Conservation (phyloP, 805 yeast species). For the Ogataea ganodermae region DNA sequence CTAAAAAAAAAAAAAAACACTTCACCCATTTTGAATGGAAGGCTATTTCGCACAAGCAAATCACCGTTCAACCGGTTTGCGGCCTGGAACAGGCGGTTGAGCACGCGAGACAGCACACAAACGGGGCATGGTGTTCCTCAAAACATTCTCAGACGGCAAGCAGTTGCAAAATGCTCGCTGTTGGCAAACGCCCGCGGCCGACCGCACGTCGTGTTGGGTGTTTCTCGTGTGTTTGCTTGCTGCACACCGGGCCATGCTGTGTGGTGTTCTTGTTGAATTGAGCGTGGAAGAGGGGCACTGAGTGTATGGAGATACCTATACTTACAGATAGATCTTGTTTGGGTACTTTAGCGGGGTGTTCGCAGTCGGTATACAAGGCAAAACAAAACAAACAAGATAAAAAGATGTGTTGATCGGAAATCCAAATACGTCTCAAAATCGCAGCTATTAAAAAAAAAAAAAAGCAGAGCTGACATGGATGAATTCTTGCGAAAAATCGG, state of each 20-base stretch:
- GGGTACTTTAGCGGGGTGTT: slow-evolving; percentile 6
- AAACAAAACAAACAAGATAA: slow-evolving; percentile 8
- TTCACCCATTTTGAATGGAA: slow-evolving; percentile 2
- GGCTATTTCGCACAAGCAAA: slow-evolving; percentile 6
- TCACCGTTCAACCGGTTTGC: neutral
- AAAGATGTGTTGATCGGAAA: slow-evolving; percentile 5
- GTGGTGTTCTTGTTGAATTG: neutral
- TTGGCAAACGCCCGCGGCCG: slow-evolving; percentile 3
- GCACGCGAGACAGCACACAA: neutral
- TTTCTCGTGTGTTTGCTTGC: slow-evolving; percentile 9
- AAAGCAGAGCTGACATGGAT: slow-evolving; percentile 3
- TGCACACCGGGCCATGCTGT: neutral
- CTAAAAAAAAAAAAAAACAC: slow-evolving; percentile 4
- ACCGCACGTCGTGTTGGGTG: neutral
- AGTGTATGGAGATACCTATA: neutral
- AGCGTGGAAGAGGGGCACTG: neutral
- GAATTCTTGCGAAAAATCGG: neutral
- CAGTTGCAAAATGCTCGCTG: neutral
- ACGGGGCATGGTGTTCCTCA: neutral
- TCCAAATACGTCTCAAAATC: slow-evolving; percentile 8
- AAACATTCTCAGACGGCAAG: neutral
- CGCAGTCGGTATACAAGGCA: slow-evolving; percentile 3
- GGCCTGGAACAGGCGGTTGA: neutral
- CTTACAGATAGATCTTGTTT: slow-evolving; percentile 8
- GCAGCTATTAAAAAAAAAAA: neutral